Evolutionary conservation across 371 early-diverging fungal genomes (phyloP).

Genomic region (Entomophthora muscae): DNA sequence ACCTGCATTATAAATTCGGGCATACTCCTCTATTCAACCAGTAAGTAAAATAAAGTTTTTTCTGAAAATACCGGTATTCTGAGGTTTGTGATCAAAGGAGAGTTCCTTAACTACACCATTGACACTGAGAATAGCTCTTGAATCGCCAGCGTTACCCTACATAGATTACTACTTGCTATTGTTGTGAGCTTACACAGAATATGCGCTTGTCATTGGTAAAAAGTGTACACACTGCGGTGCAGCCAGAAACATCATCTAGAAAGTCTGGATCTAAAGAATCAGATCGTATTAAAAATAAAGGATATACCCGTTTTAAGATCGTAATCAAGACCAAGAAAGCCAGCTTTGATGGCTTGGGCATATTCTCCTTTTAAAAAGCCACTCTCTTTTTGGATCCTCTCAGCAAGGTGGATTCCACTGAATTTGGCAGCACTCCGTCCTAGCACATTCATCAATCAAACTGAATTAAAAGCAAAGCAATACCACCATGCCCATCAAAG

Average conservation of each 20-base stretch:
- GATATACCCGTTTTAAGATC: constrained; percentile 54
- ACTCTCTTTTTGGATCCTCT: constrained; percentile 36
- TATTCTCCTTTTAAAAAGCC: constrained; percentile 43
- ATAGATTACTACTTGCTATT: neutral
- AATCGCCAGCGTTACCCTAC: constrained; percentile 89
- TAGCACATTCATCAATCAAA: constrained; percentile 11
- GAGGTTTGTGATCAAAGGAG: constrained; percentile 91
- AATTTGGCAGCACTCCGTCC: constrained; percentile 67
- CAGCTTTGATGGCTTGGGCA: constrained; percentile 46
- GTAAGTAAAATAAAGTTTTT: too few species aligned
- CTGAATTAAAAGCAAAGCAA: neutral
- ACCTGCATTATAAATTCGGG: constrained; percentile 71
- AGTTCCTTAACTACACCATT: constrained; percentile 54
- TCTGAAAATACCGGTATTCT: constrained; percentile 27
- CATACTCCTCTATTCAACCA: constrained; percentile 45
- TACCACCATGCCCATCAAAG: constrained; percentile 93
- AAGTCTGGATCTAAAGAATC: constrained; percentile 37
- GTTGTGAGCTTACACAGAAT: constrained; percentile 17
- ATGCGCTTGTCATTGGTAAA: constrained; percentile 45
- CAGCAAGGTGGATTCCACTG: constrained; percentile 54
- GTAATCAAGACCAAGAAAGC: constrained; percentile 64
- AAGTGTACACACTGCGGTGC: constrained; percentile 77
- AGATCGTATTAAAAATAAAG: neutral
- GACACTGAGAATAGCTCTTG: constrained; percentile 63
- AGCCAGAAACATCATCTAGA: constrained; percentile 69